These are phyloP conservation scores for Cenchrus fungigraminus DNA, from an alignment of 176 grass and related monocot genomes.

Conservation along the genomic window DNA sequence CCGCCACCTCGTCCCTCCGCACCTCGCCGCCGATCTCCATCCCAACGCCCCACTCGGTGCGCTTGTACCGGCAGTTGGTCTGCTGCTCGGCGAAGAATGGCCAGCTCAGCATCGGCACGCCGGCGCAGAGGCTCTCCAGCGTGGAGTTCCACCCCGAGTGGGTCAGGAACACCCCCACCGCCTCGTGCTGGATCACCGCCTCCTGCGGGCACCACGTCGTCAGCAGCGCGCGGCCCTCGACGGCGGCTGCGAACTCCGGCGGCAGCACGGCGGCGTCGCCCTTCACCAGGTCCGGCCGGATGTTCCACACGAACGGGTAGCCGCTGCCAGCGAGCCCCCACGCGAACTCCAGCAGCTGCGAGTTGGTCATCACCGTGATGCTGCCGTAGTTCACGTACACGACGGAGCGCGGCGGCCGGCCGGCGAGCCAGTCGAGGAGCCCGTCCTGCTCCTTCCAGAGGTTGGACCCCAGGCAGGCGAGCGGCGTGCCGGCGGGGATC, in stretches of 20 bases:
- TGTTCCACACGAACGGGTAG: too few species aligned
- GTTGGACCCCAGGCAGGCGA: too few species aligned
- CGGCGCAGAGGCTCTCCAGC: slow-evolving; percentile 58
- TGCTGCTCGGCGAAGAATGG: slow-evolving; percentile 72
- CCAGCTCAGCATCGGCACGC: slow-evolving; percentile 59
- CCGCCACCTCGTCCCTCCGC: slow-evolving; percentile 45
- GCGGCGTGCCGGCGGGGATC: too few species aligned
- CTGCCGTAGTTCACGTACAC: slow-evolving; percentile 76
- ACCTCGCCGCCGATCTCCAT: slow-evolving; percentile 53
- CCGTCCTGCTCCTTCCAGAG: too few species aligned
- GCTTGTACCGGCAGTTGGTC: slow-evolving; percentile 61
- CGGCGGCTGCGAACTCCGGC: too few species aligned
- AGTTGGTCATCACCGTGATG: slow-evolving; percentile 39
- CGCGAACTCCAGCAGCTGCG: too few species aligned
- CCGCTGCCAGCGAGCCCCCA: too few species aligned
- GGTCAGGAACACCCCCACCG: slow-evolving; percentile 73
- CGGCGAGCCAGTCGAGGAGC: too few species aligned
- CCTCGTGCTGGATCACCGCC: slow-evolving; percentile 48
- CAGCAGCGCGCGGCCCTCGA: too few species aligned
- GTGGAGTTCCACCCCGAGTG: slow-evolving; percentile 92
- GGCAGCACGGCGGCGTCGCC: too few species aligned
- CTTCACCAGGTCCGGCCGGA: too few species aligned
- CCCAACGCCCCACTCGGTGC: slow-evolving; percentile 56
- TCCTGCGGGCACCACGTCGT: background rate
- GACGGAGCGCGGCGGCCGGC: slow-evolving; percentile 26